Percentiles rank a stretch among this genome's conserved stretches.
phyloP scores from a whole-genome alignment of 495 filamentous ascomycete species.

The Aspergillus bridgeri region DNA sequence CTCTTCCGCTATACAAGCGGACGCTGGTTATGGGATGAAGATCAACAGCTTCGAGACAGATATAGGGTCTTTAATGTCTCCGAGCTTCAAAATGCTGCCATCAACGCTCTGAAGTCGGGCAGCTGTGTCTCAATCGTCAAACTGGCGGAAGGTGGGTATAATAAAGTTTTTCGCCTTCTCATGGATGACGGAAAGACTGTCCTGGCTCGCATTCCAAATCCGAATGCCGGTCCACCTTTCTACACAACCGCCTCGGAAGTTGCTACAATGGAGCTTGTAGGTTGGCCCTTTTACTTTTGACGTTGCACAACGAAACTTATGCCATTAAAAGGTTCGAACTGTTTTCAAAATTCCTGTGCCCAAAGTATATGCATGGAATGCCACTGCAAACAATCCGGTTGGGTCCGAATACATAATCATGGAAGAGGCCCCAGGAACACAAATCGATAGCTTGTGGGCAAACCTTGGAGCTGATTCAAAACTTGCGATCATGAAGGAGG shows the following conservation, averaged over 20 bases:
- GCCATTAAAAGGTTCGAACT: conserved; percentile 15
- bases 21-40: conserved; percentile 34
- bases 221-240: conserved; percentile 25
- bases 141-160: conserved; percentile 30
- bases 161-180: conserved; percentile 26
- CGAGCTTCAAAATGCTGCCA: conserved; percentile 23
- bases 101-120: conserved; percentile 10
- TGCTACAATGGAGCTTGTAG: conserved; percentile 36
- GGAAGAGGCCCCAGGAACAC: conserved; percentile 25
- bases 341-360: conserved; percentile 27
- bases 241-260: conserved; percentile 37
- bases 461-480: conserved; percentile 21
- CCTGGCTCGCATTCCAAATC: conserved; percentile 30
- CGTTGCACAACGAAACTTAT: conserved; percentile 2
- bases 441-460: conserved; percentile 25
- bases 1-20: conserved; percentile 35
- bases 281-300: conserved; percentile 7
- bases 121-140: conserved; percentile 25
- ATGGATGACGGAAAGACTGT: conserved; percentile 28
- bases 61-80: conserved; percentile 29
- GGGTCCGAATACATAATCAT: conserved; percentile 31
- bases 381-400: conserved; percentile 17
- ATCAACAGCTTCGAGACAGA: conserved; percentile 26
- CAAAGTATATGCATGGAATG: conserved; percentile 18
- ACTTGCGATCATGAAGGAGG: conserved; percentile 26